phyloP scores from a whole-genome alignment of 768 basidiomycete species.

The Lyophyllum atratum region DNA sequence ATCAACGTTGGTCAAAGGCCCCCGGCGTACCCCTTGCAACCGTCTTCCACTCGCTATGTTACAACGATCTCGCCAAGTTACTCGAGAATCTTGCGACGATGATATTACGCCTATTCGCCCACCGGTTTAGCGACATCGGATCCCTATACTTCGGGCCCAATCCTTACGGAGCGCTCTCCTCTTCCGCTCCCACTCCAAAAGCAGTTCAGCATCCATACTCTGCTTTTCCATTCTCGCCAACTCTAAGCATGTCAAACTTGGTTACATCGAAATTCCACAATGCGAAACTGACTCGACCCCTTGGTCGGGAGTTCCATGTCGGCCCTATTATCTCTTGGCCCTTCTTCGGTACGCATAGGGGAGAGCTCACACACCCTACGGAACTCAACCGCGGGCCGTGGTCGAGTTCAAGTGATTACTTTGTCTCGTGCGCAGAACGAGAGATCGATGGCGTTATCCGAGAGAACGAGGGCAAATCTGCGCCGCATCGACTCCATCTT shows the following conservation, averaged over 20 bases:
- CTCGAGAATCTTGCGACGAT: conserved; percentile 69
- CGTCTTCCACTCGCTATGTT: conserved; percentile 71
- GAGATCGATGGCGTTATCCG: conserved; percentile 73
- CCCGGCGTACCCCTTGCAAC: conserved; percentile 68
- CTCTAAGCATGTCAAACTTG: conserved; percentile 34
- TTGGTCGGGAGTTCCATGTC: conserved; percentile 49
- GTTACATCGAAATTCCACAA: conserved; percentile 16
- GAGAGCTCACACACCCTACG: conserved; percentile 64
- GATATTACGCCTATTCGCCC: conserved; percentile 73
- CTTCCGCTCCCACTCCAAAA: conserved; percentile 46
- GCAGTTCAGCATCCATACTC: conserved; percentile 39
- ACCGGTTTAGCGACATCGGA: conserved; percentile 75
- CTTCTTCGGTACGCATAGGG: conserved; percentile 84
- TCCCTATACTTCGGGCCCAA: conserved; percentile 66
- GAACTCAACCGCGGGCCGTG: conserved; percentile 85
- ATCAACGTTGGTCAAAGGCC: conserved; percentile 47
- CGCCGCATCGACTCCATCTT: conserved; percentile 76
- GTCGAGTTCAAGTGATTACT: conserved; percentile 58
- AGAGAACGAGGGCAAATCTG: conserved; percentile 77
- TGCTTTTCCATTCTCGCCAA: conserved; percentile 46
- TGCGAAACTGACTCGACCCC: conserved; percentile 14
- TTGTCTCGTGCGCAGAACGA: conserved; percentile 66
- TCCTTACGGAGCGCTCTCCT: conserved; percentile 29
- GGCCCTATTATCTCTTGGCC: conserved; percentile 90
- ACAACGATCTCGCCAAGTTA: conserved; percentile 62